Conservation (phyloP, 306 rosid genomes). For the Vigna reflexopilosa region DNA sequence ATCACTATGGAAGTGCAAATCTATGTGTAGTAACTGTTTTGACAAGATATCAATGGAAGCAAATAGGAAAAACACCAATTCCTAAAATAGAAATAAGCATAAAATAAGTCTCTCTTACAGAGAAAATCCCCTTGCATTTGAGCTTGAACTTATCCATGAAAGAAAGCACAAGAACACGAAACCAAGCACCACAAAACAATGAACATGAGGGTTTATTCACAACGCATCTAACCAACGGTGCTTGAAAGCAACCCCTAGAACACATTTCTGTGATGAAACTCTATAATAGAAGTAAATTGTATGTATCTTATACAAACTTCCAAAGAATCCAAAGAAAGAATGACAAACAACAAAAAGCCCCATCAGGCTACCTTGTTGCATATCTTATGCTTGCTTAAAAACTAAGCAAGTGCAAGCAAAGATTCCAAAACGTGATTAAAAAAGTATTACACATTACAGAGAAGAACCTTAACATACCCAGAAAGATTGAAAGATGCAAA, state of each 20-base stretch:
- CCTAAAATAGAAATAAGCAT: not conserved
- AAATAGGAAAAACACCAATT: not conserved
- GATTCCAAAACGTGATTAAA: slow-evolving; percentile 45
- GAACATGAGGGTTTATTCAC: slow-evolving; percentile 75
- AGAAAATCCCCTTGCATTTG: slow-evolving; percentile 62
- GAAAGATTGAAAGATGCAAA: slow-evolving; percentile 47
- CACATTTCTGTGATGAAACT: slow-evolving; percentile 52
- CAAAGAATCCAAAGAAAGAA: slow-evolving; percentile 61
- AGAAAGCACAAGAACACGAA: slow-evolving; percentile 53
- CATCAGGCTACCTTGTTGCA: slow-evolving; percentile 41
- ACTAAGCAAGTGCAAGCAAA: slow-evolving; percentile 70
- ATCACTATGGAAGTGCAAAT: slow-evolving; percentile 2
- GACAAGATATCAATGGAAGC: not conserved
- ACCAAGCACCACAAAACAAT: slow-evolving; percentile 57
- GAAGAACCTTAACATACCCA: slow-evolving; percentile 49
- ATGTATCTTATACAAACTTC: slow-evolving; percentile 46
- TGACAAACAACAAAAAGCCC: slow-evolving; percentile 50
- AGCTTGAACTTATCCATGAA: slow-evolving; percentile 62
- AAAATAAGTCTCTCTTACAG: slow-evolving; percentile 54
- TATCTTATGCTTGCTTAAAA: slow-evolving; percentile 64
- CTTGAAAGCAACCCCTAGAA: slow-evolving; percentile 68
- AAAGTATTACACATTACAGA: slow-evolving; percentile 37
- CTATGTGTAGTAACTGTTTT: slow-evolving; percentile 2
- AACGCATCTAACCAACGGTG: slow-evolving; percentile 61
- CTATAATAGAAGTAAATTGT: slow-evolving; percentile 42